phyloP scores from a whole-genome alignment of 768 basidiomycete species.

The Lentinula boryana region DNA sequence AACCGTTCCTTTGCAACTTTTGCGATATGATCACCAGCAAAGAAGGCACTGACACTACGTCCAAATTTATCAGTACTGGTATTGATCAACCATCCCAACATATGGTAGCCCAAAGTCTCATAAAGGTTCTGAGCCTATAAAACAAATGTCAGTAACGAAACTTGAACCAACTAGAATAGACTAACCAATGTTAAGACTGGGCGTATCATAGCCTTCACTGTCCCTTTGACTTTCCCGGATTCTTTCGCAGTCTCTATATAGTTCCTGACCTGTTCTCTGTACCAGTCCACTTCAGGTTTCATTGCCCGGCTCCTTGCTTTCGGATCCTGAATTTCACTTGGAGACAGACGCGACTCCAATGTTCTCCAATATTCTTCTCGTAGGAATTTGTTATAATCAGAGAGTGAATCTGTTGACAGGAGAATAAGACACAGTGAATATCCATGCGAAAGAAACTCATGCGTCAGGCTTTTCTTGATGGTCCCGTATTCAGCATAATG shows the following conservation, averaged over 20 bases:
- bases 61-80: background rate
- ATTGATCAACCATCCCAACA: background rate
- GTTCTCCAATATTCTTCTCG: background rate
- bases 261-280: background rate
- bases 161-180: background rate
- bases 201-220: background rate
- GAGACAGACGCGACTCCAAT: background rate
- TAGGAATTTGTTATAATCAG: background rate
- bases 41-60: background rate
- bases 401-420: background rate
- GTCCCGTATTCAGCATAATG: background rate
- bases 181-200: background rate
- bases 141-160: background rate
- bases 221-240: background rate
- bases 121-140: background rate
- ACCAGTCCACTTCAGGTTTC: background rate
- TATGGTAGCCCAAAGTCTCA: background rate
- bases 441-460: background rate
- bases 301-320: background rate
- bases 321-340: background rate
- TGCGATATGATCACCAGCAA: background rate
- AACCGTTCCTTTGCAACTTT: background rate
- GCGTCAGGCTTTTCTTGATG: background rate
- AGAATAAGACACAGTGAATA: background rate
- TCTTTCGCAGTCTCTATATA: background rate